phyloP scores from a whole-genome alignment of 257 asterid species.

The Penstemon eatonii region DNA sequence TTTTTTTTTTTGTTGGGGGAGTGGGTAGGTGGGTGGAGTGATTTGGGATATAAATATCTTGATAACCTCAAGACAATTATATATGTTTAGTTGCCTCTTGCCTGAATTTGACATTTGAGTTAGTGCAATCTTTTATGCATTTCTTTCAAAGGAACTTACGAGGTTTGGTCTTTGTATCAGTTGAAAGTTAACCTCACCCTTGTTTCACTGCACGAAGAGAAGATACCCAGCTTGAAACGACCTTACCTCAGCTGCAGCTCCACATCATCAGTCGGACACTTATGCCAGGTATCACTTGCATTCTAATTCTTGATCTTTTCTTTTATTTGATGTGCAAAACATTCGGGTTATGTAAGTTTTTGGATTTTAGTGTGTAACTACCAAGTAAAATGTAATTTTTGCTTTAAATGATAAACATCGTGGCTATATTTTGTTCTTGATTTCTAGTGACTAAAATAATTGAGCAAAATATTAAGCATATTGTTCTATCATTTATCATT shows the following conservation, averaged over 20 bases:
- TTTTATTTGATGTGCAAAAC: too few species aligned
- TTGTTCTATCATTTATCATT: too few species aligned
- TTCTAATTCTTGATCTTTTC: conserved; percentile 20
- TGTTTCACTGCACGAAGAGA: conserved; percentile 61
- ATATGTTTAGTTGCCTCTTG: conserved; percentile 1
- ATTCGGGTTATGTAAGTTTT: too few species aligned
- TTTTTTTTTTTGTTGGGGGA: too few species aligned
- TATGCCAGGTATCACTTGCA: conserved; percentile 61
- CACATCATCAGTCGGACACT: conserved; percentile 58
- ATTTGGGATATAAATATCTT: conserved; percentile 2
- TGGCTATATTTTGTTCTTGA: too few species aligned
- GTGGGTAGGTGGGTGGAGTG: conserved; percentile 5
- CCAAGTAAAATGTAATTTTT: too few species aligned
- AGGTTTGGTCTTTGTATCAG: conserved; percentile 46
- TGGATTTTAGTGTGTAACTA: too few species aligned
- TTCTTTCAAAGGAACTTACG: conserved; percentile 19
- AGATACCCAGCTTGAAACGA: conserved; percentile 74
- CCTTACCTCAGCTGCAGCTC: conserved; percentile 80
- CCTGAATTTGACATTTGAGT: conserved; percentile 18
- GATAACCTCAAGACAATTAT: conserved; percentile 2
- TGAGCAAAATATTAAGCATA: too few species aligned
- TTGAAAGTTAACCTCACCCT: conserved; percentile 61
- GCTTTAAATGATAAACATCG: too few species aligned
- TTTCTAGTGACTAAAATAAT: too few species aligned
- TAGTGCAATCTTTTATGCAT: conserved; percentile 8